Evolutionary conservation across 2,329 filamentous ascomycete species (phyloP).

Genomic region (Pyrenophora graminea): DNA sequence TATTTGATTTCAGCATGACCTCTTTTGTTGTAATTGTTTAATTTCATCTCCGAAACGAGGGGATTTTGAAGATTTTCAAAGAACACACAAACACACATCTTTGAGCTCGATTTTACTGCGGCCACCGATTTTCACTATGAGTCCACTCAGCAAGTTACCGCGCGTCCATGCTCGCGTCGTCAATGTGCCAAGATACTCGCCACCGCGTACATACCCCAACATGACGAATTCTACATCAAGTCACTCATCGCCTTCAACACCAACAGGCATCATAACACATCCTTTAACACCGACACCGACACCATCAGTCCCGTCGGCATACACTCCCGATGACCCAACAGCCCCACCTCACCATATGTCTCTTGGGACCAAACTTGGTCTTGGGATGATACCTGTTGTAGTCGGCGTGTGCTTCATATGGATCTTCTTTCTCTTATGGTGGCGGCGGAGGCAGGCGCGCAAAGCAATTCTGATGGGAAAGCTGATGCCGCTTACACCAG

Average conservation of each 20-base stretch:
- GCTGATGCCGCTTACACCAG: slow-evolving; percentile 13
- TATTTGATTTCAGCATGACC: no score
- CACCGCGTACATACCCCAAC: background rate
- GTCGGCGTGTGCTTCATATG: slow-evolving; percentile 18
- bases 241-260: background rate
- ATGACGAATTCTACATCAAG: background rate
- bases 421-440: slow-evolving; percentile 27
- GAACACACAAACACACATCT: no score
- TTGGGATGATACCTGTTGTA: slow-evolving; percentile 32
- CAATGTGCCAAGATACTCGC: background rate
- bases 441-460: slow-evolving; percentile 15
- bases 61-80: no score
- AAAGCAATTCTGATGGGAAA: slow-evolving; percentile 2
- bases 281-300: background rate
- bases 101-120: background rate
- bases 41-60: background rate
- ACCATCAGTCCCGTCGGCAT: background rate
- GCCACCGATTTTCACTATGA: background rate
- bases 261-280: background rate
- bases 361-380: slow-evolving; percentile 25
- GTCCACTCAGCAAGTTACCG: slow-evolving; percentile 2
- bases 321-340: background rate
- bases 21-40: background rate
- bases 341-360: slow-evolving; percentile 3
- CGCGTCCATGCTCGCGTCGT: slow-evolving; percentile 1